phyloP scores from a whole-genome alignment of 2,329 filamentous ascomycete genomes.

The Botrytis paeoniae region DNA sequence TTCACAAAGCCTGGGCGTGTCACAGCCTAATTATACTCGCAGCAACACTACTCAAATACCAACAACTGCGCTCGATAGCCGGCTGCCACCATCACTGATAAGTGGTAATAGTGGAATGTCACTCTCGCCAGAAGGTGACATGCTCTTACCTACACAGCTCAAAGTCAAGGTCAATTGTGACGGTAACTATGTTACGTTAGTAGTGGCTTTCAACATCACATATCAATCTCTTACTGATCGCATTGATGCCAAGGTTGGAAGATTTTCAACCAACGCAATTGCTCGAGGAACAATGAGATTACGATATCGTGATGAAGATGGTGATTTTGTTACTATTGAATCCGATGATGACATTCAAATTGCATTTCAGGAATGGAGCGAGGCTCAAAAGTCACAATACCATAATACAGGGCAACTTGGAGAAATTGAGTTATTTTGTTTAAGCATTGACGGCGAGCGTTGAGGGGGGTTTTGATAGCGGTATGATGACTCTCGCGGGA shows the following conservation, averaged over 20 bases:
- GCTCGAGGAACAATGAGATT: constrained; percentile 78
- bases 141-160: constrained; percentile 67
- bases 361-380: constrained; percentile 91
- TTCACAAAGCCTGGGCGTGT: constrained; percentile 9
- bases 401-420: constrained; percentile 66
- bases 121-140: constrained; percentile 44
- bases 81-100: constrained; percentile 46
- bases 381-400: constrained; percentile 62
- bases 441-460: constrained; percentile 43
- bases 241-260: constrained; percentile 90
- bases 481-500: not conserved
- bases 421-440: constrained; percentile 86
- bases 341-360: constrained; percentile 96
- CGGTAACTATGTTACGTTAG: constrained; percentile 89
- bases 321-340: constrained; percentile 89
- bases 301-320: constrained; percentile 88
- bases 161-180: constrained; percentile 96
- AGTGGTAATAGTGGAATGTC: constrained; percentile 19
- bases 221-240: constrained; percentile 92
- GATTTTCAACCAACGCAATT: constrained; percentile 81
- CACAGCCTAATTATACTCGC: constrained; percentile 38
- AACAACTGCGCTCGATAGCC: constrained; percentile 36
- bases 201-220: constrained; percentile 91
- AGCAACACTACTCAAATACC: constrained; percentile 32
- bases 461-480: not conserved